A percentile compares a stretch with the other conserved stretches of the same genome.
Conservation (phyloP, 768 basidiomycete species). For the Russula griseocarnosa region DNA sequence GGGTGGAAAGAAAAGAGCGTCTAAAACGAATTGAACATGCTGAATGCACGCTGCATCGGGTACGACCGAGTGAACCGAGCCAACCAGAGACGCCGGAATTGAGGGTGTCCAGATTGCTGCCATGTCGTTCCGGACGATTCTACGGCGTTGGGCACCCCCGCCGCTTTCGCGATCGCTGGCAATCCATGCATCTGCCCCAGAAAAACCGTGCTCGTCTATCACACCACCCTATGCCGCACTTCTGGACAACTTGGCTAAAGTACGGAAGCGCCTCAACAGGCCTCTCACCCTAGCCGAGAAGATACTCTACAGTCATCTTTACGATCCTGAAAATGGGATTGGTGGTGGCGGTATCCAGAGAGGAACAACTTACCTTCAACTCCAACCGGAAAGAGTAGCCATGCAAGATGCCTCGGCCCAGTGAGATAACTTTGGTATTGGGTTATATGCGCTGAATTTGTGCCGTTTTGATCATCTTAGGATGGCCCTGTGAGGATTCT, state of each 20-base stretch:
- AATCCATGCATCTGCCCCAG: conserved; percentile 40
- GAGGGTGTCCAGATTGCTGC: not conserved
- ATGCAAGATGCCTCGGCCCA: conserved; percentile 95
- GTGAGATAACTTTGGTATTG: conserved; percentile 44
- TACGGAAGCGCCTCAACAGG: conserved; percentile 62
- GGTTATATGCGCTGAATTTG: conserved; percentile 2
- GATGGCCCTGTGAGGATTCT: conserved; percentile 67
- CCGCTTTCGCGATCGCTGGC: conserved; percentile 33
- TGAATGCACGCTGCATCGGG: not conserved
- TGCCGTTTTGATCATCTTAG: conserved; percentile 37
- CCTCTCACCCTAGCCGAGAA: conserved; percentile 96
- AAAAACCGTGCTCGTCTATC: conserved; percentile 65
- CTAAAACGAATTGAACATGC: not conserved
- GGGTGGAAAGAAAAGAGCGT: not conserved
- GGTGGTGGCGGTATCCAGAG: conserved; percentile 59
- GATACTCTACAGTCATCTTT: conserved; percentile 90
- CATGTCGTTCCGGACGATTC: conserved; percentile 19
- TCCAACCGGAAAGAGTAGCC: conserved; percentile 89
- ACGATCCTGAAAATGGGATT: conserved; percentile 70
- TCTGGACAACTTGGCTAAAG: conserved; percentile 62
- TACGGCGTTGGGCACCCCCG: conserved; percentile 12
- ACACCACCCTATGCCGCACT: conserved; percentile 81
- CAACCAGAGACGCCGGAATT: not conserved
- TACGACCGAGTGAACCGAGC: not conserved
- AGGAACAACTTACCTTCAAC: conserved; percentile 86